Evolutionary conservation across 2,329 filamentous ascomycete species (phyloP).

Genomic region (Colletotrichum tropicale): DNA sequence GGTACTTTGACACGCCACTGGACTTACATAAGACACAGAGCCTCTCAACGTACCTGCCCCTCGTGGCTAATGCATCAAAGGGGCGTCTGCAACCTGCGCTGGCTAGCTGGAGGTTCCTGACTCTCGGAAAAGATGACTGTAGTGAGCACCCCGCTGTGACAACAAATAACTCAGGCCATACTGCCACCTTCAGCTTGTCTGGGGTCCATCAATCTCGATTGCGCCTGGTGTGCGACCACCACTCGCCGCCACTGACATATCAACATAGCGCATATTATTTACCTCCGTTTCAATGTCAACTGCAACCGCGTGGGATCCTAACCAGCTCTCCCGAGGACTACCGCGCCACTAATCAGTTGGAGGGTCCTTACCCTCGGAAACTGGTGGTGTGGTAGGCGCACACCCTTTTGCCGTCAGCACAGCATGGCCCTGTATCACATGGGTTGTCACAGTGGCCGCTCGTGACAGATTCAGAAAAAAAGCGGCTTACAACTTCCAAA

Average conservation of each 20-base stretch:
- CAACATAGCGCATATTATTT: fast-evolving
- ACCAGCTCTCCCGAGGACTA: neutral
- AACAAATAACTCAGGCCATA: neutral
- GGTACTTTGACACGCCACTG: neutral
- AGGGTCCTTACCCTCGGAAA: neutral
- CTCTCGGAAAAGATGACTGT: neutral
- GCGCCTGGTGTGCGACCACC: neutral
- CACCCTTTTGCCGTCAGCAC: neutral
- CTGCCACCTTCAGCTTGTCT: neutral
- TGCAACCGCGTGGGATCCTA: neutral
- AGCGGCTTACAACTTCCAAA: neutral
- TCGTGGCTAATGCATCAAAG: neutral
- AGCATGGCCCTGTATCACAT: neutral
- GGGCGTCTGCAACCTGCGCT: neutral
- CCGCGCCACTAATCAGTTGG: neutral
- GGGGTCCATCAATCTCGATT: neutral
- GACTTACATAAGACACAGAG: neutral
- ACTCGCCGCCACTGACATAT: neutral
- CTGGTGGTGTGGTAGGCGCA: neutral
- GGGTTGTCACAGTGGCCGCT: neutral
- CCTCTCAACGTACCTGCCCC: neutral
- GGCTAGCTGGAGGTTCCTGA: neutral
- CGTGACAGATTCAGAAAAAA: neutral
- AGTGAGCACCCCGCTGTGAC: neutral
- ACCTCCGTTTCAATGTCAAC: neutral